A percentile compares a stretch with the other conserved stretches of the same genome.
These are phyloP conservation scores for Chloromonas sp. DNA, from an alignment of 163 green algal species.

Conservation along the genomic window DNA sequence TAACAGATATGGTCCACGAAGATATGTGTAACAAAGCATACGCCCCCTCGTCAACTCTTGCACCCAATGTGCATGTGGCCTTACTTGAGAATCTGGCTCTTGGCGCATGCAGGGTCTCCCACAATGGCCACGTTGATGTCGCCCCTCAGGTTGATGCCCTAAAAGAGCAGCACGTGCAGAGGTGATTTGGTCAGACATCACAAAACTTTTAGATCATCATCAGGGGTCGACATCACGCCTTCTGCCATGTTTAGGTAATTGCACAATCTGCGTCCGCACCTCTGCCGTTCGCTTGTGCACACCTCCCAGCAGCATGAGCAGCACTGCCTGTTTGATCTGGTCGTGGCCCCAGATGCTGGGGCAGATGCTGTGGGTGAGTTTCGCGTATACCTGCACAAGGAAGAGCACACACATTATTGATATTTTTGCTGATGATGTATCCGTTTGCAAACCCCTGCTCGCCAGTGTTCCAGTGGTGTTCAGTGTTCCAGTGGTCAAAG, in stretches of 20 bases:
- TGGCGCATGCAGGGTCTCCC: constrained; percentile 92
- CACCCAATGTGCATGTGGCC: background rate
- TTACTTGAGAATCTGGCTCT: constrained; percentile 98
- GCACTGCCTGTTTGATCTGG: constrained; percentile 91
- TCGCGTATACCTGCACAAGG: constrained; percentile 31
- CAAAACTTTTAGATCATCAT: no score
- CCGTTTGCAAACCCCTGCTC: no score
- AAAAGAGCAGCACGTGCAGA: background rate
- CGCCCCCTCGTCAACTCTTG: no score
- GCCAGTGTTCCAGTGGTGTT: background rate
- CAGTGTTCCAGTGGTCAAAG: background rate
- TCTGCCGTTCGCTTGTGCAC: constrained; percentile 88
- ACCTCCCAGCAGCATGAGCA: constrained; percentile 96
- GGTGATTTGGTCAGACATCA: no score
- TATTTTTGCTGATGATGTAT: no score
- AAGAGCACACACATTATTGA: background rate
- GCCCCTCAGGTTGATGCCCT: constrained; percentile 83
- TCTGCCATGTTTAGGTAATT: no score
- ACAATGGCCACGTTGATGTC: constrained; percentile 99
- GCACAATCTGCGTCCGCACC: constrained; percentile 23
- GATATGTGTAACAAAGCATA: no score
- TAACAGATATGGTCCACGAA: no score
- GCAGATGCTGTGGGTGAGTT: constrained; percentile 74
- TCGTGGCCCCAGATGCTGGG: constrained; percentile 84
- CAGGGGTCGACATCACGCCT: no score